A percentile compares a stretch with the other conserved stretches of the same genome.
These are phyloP conservation scores for Mycena sp. DNA, from an alignment of 1,284 basidiomycete genomes.

Conservation along the genomic window DNA sequence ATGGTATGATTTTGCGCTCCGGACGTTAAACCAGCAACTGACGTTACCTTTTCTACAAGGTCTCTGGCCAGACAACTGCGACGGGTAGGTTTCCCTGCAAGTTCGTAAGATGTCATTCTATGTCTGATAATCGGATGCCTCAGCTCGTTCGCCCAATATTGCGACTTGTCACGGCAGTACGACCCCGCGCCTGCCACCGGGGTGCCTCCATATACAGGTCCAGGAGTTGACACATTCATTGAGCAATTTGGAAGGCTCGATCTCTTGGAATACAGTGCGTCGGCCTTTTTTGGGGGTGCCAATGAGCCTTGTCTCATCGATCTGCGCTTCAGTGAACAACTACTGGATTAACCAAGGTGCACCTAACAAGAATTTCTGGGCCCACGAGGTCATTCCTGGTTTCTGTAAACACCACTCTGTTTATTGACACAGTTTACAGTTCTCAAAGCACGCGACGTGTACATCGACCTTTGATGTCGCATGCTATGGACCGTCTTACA, in stretches of 20 bases:
- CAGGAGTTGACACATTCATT: slow-evolving; percentile 70
- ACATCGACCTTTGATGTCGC: slow-evolving; percentile 79
- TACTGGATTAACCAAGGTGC: slow-evolving; percentile 77
- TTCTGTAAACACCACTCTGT: neutral
- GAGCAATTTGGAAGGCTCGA: slow-evolving; percentile 67
- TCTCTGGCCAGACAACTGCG: slow-evolving; percentile 26
- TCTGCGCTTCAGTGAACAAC: slow-evolving; percentile 61
- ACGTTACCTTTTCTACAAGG: neutral
- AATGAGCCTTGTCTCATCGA: neutral
- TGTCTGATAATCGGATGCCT: neutral
- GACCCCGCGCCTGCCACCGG: slow-evolving; percentile 68
- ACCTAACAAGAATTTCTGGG: slow-evolving; percentile 71
- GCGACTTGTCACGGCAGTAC: slow-evolving; percentile 69
- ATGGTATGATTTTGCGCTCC: slow-evolving; percentile 71
- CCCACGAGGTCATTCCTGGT: slow-evolving; percentile 52
- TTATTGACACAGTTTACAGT: slow-evolving; percentile 44
- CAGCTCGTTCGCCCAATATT: slow-evolving; percentile 70
- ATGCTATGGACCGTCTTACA: slow-evolving; percentile 72
- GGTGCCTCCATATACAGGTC: slow-evolving; percentile 66
- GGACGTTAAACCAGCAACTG: slow-evolving; percentile 21
- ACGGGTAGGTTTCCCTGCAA: slow-evolving; percentile 8
- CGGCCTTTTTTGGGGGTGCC: neutral
- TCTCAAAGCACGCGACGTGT: slow-evolving; percentile 82
- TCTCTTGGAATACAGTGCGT: slow-evolving; percentile 70
- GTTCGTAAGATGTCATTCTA: neutral